Base-by-base conservation (phyloP, 495 filamentous ascomycete genomes). In the Neurospora sp. region DNA sequence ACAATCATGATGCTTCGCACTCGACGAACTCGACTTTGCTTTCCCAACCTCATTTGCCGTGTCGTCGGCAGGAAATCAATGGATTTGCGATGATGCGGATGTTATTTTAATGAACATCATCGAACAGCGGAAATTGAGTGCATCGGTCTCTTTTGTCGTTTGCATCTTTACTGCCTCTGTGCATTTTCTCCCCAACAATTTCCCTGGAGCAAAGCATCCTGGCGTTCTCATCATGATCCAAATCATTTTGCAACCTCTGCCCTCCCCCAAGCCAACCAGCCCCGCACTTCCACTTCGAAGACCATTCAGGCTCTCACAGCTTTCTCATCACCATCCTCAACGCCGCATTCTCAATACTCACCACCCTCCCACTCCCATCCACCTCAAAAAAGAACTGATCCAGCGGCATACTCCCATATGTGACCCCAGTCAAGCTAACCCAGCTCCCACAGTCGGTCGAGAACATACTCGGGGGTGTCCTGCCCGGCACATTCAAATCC, bases 371-470 rank as follows among this genome's bases (percentile, higher is more conserved):
- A 14, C 78, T 73, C 4, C 12, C 62, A 70, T 81, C 81, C 14
- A 87, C n/a, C 9, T 78, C 77, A 72, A 89, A 88, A 9, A 86
- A 76, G 73, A 89, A 86, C 80, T 85, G 81, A 73, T 88, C 87
- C 23, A 89, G 74, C 66, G 82, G 80, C 72, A 78, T 79, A 18
- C 81, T 79, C 23, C 81, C 82, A 71, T 83, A 87, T 70, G 81
- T 79, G 0, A 80, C 78, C 41, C 77, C 76, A 74, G 86, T 88
- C 62, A 89, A 79, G 35, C 76, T 77, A 12, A 84, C 79, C 86
- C 86, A 88, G 8, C 84, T 84, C 5, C 83, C 82, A 76, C 86
- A 88, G 27, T 83, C 82, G 16, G 82, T 84, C 69, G 81, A 83
- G 72, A 83, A 84, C 82, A 84, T 83, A 4, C 72, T 73, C 8